A percentile compares a stretch with the other conserved stretches of the same genome.
phyloP scores from a whole-genome alignment of 2,329 filamentous ascomycete genomes.

The Microsporum ferrugineum region DNA sequence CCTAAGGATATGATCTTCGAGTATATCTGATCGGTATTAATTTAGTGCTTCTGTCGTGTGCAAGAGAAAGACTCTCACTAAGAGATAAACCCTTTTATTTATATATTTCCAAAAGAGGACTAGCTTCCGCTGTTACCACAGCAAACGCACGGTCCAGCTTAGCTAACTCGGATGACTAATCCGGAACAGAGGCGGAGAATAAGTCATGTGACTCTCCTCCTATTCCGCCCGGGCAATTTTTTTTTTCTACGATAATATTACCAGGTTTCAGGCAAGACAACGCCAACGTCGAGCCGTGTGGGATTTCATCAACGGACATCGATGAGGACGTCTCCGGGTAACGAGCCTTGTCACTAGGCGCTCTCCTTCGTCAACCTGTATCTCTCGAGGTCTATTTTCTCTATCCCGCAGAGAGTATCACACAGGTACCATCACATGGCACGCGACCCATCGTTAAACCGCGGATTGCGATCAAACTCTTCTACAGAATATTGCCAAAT shows the following conservation, averaged over 20 bases:
- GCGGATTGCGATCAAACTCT: neutral
- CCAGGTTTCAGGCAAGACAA: neutral
- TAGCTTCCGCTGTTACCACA: conserved; percentile 4
- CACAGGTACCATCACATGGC: conserved; percentile 4
- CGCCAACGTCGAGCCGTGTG: neutral
- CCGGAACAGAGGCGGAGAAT: neutral
- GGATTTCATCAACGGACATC: neutral
- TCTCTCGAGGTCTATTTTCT: neutral
- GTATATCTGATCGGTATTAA: neutral
- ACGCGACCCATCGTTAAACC: neutral
- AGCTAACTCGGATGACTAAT: neutral
- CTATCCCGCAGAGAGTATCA: neutral
- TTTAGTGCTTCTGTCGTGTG: neutral
- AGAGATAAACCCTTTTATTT: conserved; percentile 9
- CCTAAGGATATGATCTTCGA: neutral
- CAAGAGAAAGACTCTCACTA: neutral
- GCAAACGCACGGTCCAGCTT: neutral
- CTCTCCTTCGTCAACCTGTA: neutral
- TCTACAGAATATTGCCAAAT: neutral
- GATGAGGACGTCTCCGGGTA: neutral
- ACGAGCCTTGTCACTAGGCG: neutral
- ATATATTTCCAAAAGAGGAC: conserved; percentile 6
- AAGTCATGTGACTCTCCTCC: neutral
- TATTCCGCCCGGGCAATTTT: neutral
- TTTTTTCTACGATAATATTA: neutral